These are phyloP conservation scores for Beauveria caledonica DNA, from an alignment of 2,329 filamentous ascomycete species.

Conservation along the genomic window DNA sequence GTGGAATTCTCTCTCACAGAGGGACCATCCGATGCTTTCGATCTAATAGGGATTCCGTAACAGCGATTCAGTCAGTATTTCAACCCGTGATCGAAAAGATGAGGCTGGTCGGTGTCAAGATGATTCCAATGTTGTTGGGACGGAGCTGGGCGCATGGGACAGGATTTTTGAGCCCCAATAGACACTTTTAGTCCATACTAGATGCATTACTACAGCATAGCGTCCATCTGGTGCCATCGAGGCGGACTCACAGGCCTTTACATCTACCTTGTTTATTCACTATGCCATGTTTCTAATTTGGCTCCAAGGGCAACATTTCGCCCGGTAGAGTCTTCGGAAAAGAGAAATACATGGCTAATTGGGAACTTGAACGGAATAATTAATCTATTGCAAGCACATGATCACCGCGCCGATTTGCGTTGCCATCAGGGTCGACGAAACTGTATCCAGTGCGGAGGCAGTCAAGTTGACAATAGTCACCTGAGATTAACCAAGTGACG, in stretches of 20 bases:
- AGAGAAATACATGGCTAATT: neutral
- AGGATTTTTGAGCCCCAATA: neutral
- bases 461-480: constrained; percentile 20
- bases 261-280: neutral
- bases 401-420: neutral
- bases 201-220: neutral
- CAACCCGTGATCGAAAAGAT: constrained; percentile 13
- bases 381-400: neutral
- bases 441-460: constrained; percentile 13
- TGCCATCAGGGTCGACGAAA: constrained; percentile 8
- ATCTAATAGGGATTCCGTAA: constrained; percentile 19
- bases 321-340: neutral
- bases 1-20: constrained; percentile 11
- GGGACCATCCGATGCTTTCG: constrained; percentile 17
- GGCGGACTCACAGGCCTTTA: neutral
- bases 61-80: constrained; percentile 16
- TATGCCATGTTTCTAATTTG: neutral
- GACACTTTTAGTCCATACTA: neutral
- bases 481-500: constrained; percentile 2
- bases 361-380: neutral
- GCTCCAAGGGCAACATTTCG: neutral
- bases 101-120: constrained; percentile 11
- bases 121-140: neutral
- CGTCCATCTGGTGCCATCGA: neutral
- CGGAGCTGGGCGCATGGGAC: neutral